Percentiles rank a stretch among this genome's conserved stretches.
These are phyloP conservation scores for Imleria badia DNA, from an alignment of 768 basidiomycete genomes.

Conservation along the genomic window DNA sequence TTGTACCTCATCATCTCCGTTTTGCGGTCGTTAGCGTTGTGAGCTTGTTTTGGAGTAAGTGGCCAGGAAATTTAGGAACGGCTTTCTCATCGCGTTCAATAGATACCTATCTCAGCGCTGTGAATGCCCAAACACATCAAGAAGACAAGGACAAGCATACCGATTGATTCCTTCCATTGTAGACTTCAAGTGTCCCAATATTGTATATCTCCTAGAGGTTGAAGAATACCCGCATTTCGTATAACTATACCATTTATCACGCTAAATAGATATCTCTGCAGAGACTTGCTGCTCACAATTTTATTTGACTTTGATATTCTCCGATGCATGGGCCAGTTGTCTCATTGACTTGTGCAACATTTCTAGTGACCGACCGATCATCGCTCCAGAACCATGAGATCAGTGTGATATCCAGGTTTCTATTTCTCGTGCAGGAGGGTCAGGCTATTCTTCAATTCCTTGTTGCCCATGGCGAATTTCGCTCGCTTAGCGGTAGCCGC, in stretches of 20 bases:
- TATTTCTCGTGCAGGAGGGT: not conserved
- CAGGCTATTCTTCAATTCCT: too few relatives aligned
- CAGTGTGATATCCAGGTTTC: not conserved
- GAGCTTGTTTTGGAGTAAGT: constrained; percentile 81
- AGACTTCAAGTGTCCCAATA: not conserved
- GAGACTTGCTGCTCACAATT: not conserved
- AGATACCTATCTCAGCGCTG: constrained; percentile 66
- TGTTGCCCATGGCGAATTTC: not conserved
- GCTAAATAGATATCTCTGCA: not conserved
- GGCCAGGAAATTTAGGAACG: not conserved
- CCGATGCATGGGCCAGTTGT: not conserved
- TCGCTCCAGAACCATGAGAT: not conserved
- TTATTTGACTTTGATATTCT: not conserved
- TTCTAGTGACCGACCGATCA: not conserved
- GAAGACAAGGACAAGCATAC: not conserved
- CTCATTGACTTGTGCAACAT: not conserved
- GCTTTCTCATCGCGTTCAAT: not conserved
- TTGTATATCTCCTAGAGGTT: constrained; percentile 13
- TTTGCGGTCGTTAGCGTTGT: constrained; percentile 75
- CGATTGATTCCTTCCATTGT: constrained; percentile 1
- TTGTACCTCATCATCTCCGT: constrained; percentile 76
- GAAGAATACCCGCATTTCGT: constrained; percentile 6
- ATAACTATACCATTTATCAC: constrained; percentile 6
- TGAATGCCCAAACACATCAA: constrained; percentile 39
- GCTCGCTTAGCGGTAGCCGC: not conserved